A percentile compares a stretch with the other conserved stretches of the same genome.
Conservation (phyloP, 352 stramenopile genomes). For the Pythium sp. region DNA sequence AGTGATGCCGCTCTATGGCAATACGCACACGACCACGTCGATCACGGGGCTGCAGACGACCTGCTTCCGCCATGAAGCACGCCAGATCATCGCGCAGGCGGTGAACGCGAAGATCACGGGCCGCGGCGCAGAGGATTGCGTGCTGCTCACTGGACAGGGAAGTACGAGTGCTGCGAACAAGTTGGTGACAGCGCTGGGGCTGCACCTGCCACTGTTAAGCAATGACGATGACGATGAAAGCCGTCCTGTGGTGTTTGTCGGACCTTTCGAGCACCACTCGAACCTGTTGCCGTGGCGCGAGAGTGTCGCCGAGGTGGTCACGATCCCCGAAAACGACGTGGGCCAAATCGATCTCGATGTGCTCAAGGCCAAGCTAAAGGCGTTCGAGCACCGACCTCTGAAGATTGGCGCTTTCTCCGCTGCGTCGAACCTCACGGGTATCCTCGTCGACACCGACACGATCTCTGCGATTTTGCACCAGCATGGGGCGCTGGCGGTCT, state of each 20-base stretch:
- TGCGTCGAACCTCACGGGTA: slow-evolving; percentile 94
- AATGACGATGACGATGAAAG: slow-evolving; percentile 9
- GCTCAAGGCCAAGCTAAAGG: slow-evolving; percentile 44
- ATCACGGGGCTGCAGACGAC: slow-evolving; percentile 84
- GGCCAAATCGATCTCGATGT: slow-evolving; percentile 48
- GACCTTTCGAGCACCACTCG: slow-evolving; percentile 97
- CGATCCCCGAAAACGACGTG: slow-evolving; percentile 54
- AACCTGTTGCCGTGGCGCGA: slow-evolving; percentile 98
- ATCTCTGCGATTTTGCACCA: slow-evolving; percentile 90
- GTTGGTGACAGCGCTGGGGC: slow-evolving; percentile 64
- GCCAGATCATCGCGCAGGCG: slow-evolving; percentile 93
- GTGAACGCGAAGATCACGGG: slow-evolving; percentile 90
- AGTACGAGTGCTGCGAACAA: slow-evolving; percentile 84
- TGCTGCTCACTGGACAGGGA: slow-evolving; percentile 93
- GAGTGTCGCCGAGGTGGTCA: slow-evolving; percentile 79
- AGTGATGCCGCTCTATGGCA: slow-evolving; percentile 95
- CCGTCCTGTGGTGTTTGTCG: slow-evolving; percentile 87
- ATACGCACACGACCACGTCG: slow-evolving; percentile 96
- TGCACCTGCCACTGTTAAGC: slow-evolving; percentile 16
- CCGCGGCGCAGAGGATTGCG: slow-evolving; percentile 89
- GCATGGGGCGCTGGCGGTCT: slow-evolving; percentile 91
- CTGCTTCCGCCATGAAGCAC: slow-evolving; percentile 94
- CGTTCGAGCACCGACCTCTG: slow-evolving; percentile 50
- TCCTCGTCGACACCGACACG: slow-evolving; percentile 85
- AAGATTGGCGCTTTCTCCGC: slow-evolving; percentile 92